Evolutionary conservation across 202 grass and related monocot genomes (phyloP).

Genomic region (Panicum hallii): DNA sequence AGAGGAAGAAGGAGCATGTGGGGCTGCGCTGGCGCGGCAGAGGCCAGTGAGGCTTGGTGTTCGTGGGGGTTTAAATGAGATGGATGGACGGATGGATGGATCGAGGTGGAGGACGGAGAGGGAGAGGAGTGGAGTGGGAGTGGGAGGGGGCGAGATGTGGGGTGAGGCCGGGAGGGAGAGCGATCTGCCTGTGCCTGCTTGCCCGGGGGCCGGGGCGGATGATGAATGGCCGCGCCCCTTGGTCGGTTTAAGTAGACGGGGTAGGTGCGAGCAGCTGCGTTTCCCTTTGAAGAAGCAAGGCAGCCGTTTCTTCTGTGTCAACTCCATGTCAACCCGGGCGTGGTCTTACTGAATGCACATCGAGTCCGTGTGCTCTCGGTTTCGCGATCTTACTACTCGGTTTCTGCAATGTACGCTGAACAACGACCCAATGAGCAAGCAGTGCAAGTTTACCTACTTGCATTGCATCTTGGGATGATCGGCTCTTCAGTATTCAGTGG

Average conservation of each 20-base stretch:
- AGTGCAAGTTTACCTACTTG: too few species aligned
- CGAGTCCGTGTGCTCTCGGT: neutral
- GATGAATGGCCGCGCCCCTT: neutral
- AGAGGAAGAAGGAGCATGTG: neutral
- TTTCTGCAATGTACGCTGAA: too few species aligned
- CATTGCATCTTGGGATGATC: neutral
- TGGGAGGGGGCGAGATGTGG: slow-evolving; percentile 18
- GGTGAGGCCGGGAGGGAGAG: neutral
- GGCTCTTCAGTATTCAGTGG: neutral
- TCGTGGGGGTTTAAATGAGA: slow-evolving; percentile 30
- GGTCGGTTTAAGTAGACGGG: slow-evolving; percentile 5
- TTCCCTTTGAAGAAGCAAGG: too few species aligned
- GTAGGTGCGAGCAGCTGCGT: neutral
- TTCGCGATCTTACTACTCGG: neutral
- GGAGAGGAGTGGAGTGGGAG: slow-evolving; percentile 17
- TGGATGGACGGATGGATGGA: neutral
- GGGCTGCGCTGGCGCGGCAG: neutral
- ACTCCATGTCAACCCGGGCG: neutral
- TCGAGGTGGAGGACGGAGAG: neutral
- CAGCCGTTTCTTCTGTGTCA: too few species aligned
- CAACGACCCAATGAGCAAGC: too few species aligned
- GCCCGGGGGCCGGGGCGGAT: neutral
- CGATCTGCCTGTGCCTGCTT: neutral
- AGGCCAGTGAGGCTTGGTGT: neutral
- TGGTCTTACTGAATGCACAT: neutral